Base-by-base conservation (phyloP, 768 basidiomycete genomes). In the Strobilomyces echinocephalus region DNA sequence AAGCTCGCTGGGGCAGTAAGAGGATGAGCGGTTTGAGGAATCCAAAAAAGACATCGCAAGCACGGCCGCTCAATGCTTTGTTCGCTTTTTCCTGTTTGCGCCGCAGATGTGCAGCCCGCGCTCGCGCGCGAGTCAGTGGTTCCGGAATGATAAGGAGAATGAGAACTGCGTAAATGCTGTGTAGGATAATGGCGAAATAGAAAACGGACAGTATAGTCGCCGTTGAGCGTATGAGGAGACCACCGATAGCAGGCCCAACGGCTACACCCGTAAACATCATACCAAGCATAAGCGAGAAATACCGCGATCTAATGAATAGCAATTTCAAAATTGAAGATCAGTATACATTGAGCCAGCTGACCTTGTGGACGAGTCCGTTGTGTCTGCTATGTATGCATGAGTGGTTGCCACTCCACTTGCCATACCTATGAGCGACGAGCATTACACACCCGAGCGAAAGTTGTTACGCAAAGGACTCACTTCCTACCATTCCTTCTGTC, bases 1-100 rank as follows among this genome's bases (percentile, higher is more conserved):
- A 52, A 60, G 68, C 54, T 12, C 59, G 62, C 4, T 62, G 57
- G 0, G 88, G 88, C 4, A 77, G 56, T 51, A 92, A 81, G 8
- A 89, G 74, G 15, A 77, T 71, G 52, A 97, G 76, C 8, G 92
- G 92, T 46, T 76, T 79, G 46, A 95, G 73, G 69, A 90, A 91
- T 8, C 75, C 69, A 42, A 88, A 79, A 16, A 80, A 67, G 2
- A 69, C 11, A 30, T 30, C 24, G 14, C 47, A 18, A 47, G 26
- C 26, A 35, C 20, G 45, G 30, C 46, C 21, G 12, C 40, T 33
- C 7, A 57, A 34, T 5, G 43, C 36, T 6, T 43, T 34, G 9
- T 33, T 52, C 26, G 46, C 26, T 60, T 63, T n/a, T 56, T 60
- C 53, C 39, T 52, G 46, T 49, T 31, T 50, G 26, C 40, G 18